Evolutionary conservation across 1,139 yeast genomes (phyloP), one percentile per base, ranked within the genome.

Genomic region (Meyerozyma smithsonii): DNA sequence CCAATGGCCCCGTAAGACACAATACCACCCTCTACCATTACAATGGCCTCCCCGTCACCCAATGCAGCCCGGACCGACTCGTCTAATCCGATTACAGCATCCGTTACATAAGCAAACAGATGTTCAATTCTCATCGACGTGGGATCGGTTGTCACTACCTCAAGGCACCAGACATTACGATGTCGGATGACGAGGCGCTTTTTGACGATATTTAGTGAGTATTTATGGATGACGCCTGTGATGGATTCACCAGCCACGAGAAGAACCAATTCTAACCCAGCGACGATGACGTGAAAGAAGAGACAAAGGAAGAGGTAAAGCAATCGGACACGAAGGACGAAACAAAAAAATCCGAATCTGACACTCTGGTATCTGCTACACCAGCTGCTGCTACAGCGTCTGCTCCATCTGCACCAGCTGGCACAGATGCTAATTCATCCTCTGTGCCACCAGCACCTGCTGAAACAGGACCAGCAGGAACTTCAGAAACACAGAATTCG

Each of bases 101-200:
- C n/a, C n/a, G n/a, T n/a, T n/a, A n/a, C n/a, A n/a, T n/a, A n/a
- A n/a, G n/a, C n/a, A n/a, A 23, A 23, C 30, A 26, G 30, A 26
- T 14, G 12, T 26, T 26, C 12, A 14, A 26, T n/a, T n/a, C n/a
- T 15, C 15, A 12, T 26, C 30, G 30, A 26, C 30, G 30, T 14
- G 25, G 11, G 30, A 26, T 26, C 11, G 12, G 17, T 26, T 8
- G 3, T n/a, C 25, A n/a, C 30, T 14, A n/a, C 11, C 17, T 14
- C 30, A 14, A 12, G 30, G 17, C 17, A n/a, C 8, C 12, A 26
- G 30, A 26, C 30, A 26, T 6, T 8, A 32, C 17, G 14, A 34
- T 14, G 39, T 19, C 36, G 59, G 96, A 88, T 67, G 96, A 88
- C 65, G 96, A 87, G 64, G 89, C 85, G 52, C 73, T 70, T 62